Conservation (phyloP, 2,329 filamentous ascomycete genomes). For the Fusarium sororula region DNA sequence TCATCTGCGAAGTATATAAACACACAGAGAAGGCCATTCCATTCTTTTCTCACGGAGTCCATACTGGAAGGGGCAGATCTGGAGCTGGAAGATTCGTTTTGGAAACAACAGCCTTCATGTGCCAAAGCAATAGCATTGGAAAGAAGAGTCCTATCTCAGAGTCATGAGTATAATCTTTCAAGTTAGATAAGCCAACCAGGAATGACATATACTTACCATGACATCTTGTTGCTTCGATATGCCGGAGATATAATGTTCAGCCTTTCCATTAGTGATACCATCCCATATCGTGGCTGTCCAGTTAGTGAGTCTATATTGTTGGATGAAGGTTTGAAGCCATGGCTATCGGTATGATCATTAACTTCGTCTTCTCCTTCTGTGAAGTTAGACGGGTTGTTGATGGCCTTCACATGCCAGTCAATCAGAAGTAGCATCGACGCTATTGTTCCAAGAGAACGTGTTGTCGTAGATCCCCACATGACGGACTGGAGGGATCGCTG, state of each 20-base stretch:
- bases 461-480: constrained; percentile 25
- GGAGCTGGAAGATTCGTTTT: neutral
- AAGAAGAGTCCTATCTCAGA: constrained; percentile 13
- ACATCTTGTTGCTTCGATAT: constrained; percentile 32
- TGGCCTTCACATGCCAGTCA: constrained; percentile 30
- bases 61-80: neutral
- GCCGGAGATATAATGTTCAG: constrained; percentile 26
- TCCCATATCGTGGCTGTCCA: constrained; percentile 18
- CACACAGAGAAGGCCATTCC: constrained; percentile 23
- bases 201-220: constrained; percentile 1
- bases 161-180: neutral
- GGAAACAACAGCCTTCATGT: constrained; percentile 27
- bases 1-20: constrained; percentile 29
- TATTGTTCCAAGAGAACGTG: constrained; percentile 18
- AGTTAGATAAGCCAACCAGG: no score
- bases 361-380: constrained; percentile 26
- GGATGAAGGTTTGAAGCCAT: neutral
- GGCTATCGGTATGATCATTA: neutral
- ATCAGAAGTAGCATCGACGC: constrained; percentile 18
- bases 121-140: constrained; percentile 28
- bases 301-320: neutral
- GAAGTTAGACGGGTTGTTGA: constrained; percentile 28
- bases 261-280: constrained; percentile 29
- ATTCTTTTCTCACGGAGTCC: constrained; percentile 10
- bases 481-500: constrained; percentile 15